Evolutionary conservation across 495 filamentous ascomycete species (phyloP).

Genomic region (Hypoxylon fuscum): DNA sequence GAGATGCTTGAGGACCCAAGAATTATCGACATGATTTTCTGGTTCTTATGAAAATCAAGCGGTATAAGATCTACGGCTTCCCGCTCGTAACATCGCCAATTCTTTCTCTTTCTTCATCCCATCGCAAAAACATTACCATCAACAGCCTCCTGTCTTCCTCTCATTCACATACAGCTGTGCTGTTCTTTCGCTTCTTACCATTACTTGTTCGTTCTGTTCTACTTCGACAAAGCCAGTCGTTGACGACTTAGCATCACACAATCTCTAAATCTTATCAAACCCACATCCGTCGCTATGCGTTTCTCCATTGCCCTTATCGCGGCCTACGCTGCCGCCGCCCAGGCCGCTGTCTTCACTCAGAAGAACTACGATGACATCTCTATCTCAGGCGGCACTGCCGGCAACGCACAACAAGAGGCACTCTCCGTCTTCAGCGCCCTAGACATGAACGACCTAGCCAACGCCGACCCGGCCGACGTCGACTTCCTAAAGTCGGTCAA

Average conservation of each 20-base stretch:
- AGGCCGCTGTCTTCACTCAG: constrained; percentile 43
- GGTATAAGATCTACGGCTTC: constrained; percentile 41
- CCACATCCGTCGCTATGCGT: constrained; percentile 37
- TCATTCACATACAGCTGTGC: constrained; percentile 44
- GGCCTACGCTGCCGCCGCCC: constrained; percentile 30
- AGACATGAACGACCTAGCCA: constrained; percentile 48
- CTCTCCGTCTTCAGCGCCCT: constrained; percentile 45
- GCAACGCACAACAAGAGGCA: constrained; percentile 54
- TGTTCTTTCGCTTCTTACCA: constrained; percentile 43
- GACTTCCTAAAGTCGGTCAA: constrained; percentile 53
- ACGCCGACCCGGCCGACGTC: constrained; percentile 47
- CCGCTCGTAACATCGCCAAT: constrained; percentile 17
- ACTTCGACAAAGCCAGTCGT: constrained; percentile 22
- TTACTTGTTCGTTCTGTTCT: constrained; percentile 23
- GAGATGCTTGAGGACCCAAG: constrained; percentile 7
- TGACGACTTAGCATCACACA: constrained; percentile 12
- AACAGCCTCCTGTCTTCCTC: constrained; percentile 32
- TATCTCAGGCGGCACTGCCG: constrained; percentile 53
- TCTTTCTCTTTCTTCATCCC: constrained; percentile 37
- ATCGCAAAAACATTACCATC: constrained; percentile 42
- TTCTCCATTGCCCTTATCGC: constrained; percentile 41
- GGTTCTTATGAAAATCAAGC: constrained; percentile 35
- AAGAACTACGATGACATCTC: constrained; percentile 47
- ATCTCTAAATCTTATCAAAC: constrained; percentile 1
- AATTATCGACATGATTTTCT: constrained; percentile 31